A percentile compares a stretch with the other conserved stretches of the same genome.
These are phyloP conservation scores for Boletellus ananas DNA, from an alignment of 768 basidiomycete genomes.

Conservation along the genomic window DNA sequence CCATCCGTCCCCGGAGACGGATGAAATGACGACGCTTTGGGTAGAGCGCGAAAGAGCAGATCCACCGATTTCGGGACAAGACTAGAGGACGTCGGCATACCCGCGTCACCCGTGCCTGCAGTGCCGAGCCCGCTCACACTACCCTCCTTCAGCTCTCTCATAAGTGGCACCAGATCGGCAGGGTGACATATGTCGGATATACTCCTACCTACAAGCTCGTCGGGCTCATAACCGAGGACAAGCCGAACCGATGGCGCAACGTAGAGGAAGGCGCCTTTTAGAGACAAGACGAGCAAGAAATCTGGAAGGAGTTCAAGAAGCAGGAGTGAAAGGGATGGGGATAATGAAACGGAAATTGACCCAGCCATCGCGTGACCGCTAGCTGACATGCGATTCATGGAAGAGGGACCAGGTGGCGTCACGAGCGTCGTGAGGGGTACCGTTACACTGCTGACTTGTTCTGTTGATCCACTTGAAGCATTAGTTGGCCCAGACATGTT, in stretches of 20 bases:
- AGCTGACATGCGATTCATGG: slow-evolving; percentile 11
- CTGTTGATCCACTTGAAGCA: slow-evolving; percentile 7
- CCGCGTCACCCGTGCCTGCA: slow-evolving; percentile 16
- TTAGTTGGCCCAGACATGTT: slow-evolving; percentile 32
- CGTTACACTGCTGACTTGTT: slow-evolving; percentile 8
- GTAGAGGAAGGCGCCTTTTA: slow-evolving; percentile 91
- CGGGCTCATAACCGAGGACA: slow-evolving; percentile 82
- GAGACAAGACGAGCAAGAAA: slow-evolving; percentile 85
- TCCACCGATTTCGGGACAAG: slow-evolving; percentile 59
- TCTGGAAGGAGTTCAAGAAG: slow-evolving; percentile 67
- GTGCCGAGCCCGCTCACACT: slow-evolving; percentile 18
- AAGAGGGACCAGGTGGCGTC: slow-evolving; percentile 12
- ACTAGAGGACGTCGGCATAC: slow-evolving; percentile 9
- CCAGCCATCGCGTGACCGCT: slow-evolving; percentile 18
- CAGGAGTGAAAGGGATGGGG: slow-evolving; percentile 34
- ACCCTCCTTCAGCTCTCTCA: slow-evolving; percentile 84
- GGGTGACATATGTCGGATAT: slow-evolving; percentile 84
- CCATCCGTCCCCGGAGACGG: neutral
- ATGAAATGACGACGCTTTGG: slow-evolving; percentile 39
- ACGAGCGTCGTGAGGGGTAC: slow-evolving; percentile 21
- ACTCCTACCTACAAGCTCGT: slow-evolving; percentile 75
- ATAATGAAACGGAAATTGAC: slow-evolving; percentile 46
- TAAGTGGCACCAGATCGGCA: slow-evolving; percentile 85
- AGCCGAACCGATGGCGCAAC: slow-evolving; percentile 77
- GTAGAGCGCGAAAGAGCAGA: slow-evolving; percentile 78